phyloP scores from a whole-genome alignment of 2,329 filamentous ascomycete genomes.

The Fusarium azukiicola region DNA sequence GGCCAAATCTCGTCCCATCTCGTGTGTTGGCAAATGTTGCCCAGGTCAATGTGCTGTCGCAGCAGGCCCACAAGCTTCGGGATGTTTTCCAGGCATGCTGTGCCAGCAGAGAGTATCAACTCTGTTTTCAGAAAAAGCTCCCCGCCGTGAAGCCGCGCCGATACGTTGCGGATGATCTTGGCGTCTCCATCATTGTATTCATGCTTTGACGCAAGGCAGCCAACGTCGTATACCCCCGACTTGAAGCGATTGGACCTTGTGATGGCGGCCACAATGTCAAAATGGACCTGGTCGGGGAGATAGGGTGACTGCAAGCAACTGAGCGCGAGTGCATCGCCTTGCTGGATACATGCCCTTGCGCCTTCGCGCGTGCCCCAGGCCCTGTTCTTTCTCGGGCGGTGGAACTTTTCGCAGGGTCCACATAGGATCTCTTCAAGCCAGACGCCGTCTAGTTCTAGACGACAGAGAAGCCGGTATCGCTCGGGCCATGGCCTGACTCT shows the following conservation, averaged over 20 bases:
- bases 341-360: background rate
- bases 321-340: background rate
- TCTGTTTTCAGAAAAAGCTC: background rate
- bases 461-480: background rate
- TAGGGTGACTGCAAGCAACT: background rate
- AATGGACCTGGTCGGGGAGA: slow-evolving; percentile 3
- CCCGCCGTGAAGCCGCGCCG: background rate
- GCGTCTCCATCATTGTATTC: background rate
- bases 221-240: background rate
- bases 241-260: background rate
- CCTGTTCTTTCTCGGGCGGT: background rate
- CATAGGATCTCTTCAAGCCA: background rate
- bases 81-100: background rate
- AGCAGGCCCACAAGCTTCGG: background rate
- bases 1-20: background rate
- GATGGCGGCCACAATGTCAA: slow-evolving; percentile 8
- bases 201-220: background rate
- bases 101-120: background rate
- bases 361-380: background rate
- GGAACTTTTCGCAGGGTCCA: background rate
- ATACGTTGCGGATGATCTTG: background rate
- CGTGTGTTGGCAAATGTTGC: background rate
- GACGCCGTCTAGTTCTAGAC: background rate
- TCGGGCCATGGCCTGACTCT: background rate
- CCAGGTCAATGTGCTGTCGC: background rate